A percentile compares a stretch with the other conserved stretches of the same genome.
phyloP scores from a whole-genome alignment of 1,284 basidiomycete species.

The Fomes fomentarius region DNA sequence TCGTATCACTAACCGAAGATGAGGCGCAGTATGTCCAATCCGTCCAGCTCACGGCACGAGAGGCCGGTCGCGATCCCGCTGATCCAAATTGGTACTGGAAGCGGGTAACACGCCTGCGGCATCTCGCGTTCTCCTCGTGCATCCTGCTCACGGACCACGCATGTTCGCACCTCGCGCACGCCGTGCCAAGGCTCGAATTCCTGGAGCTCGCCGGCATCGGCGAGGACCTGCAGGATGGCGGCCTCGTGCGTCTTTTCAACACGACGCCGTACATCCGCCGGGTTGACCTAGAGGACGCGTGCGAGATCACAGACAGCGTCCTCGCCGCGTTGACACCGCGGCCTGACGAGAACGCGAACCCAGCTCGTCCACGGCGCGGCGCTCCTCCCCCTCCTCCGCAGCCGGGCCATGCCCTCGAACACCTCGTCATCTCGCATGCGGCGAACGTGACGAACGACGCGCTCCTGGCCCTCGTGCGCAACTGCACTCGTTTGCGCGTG shows the following conservation, averaged over 20 bases:
- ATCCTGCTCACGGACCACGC: slow-evolving; percentile 73
- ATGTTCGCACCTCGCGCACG: slow-evolving; percentile 71
- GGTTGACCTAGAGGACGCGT: slow-evolving; percentile 86
- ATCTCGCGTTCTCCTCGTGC: slow-evolving; percentile 81
- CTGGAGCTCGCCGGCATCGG: slow-evolving; percentile 85
- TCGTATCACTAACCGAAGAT: slow-evolving; percentile 59
- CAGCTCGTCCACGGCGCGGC: slow-evolving; percentile 7
- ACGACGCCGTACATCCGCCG: slow-evolving; percentile 74
- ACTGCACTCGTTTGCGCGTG: slow-evolving; percentile 62
- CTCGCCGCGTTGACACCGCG: slow-evolving; percentile 67
- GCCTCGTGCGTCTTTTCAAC: slow-evolving; percentile 71
- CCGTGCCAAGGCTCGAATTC: slow-evolving; percentile 76
- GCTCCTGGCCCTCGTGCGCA: slow-evolving; percentile 63
- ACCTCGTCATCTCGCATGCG: slow-evolving; percentile 76
- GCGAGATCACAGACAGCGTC: slow-evolving; percentile 74
- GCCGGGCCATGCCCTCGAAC: slow-evolving; percentile 70
- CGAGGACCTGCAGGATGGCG: slow-evolving; percentile 66
- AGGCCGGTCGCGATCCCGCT: slow-evolving; percentile 63
- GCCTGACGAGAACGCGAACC: slow-evolving; percentile 7
- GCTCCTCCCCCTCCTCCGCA: slow-evolving; percentile 22
- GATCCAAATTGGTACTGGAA: slow-evolving; percentile 55
- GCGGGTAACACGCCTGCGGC: slow-evolving; percentile 74
- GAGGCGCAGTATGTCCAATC: slow-evolving; percentile 36
- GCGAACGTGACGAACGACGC: slow-evolving; percentile 63
- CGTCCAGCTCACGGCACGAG: slow-evolving; percentile 58